Base-by-base conservation (phyloP, 1,284 basidiomycete species). In the Neotropicomus parvogracilis region DNA sequence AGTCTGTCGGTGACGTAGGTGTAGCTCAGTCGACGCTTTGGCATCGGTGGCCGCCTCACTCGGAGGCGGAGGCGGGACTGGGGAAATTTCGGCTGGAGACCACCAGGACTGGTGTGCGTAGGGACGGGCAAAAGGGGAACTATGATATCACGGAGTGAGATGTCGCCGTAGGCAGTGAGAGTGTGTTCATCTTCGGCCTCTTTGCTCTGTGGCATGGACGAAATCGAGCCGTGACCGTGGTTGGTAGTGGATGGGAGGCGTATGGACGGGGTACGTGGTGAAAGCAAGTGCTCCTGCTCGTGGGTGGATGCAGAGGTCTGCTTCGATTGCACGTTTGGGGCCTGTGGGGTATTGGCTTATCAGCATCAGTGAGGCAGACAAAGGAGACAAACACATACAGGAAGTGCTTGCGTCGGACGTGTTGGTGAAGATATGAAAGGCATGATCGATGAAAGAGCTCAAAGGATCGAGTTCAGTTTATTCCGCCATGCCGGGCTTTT, bases 171-270 rank as follows among this genome's bases (percentile, higher is more conserved):
- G 26, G 55, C 58, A 26, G 51, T 56, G 34, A 68, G 46, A 3
- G 60, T 63, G 29, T 68, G 39, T 52, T 65, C 59, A 4, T 64
- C 56, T 24, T 65, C 57, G 1, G 24, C n/a, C 10, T 54, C 58
- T 39, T 5, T 34, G n/a, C n/a, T 26, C 4, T 43, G 37, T 19
- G 42, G 36, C 33, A 33, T 8, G 14, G n/a, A 4, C 7, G 33
- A 26, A 19, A n/a, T 13, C 9, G 34, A 13, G n/a, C 49, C 40
- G 3, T 29, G 19, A 21, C 43, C 26, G n/a, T 24, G 6, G 20
- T 50, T 12, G 6, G 35, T 34, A 21, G 14, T 4, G 2, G 48
- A 38, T 20, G 29, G 32, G 27, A 39, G 17, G 14, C 13, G 43
- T 6, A 38, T 35, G 0, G 44, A 28, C 29, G 39, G 20, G 4